Percentiles rank a stretch among this genome's conserved stretches.
Conservation (phyloP, 179 eudicot genomes). For the Silene vulgaris region DNA sequence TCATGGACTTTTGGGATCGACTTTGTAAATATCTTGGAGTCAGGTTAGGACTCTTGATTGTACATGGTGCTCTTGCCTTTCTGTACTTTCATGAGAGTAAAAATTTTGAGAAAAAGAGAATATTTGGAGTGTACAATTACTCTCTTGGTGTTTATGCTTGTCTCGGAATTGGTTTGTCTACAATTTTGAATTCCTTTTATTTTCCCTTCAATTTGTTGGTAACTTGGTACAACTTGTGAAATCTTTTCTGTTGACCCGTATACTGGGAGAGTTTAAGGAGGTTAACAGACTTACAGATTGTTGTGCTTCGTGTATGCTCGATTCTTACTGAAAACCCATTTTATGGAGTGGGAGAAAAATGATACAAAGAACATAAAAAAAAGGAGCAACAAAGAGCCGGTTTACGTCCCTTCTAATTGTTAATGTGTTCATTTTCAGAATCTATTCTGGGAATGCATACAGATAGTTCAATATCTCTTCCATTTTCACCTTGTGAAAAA, state of each 20-base stretch:
- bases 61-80: slow-evolving; percentile 30
- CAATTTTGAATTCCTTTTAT: neutral
- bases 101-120: neutral
- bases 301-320: no score
- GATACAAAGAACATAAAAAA: neutral
- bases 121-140: neutral
- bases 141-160: neutral
- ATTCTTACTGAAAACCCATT: neutral
- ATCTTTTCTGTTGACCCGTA: neutral
- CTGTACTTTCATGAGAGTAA: slow-evolving; percentile 26
- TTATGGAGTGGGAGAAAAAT: neutral
- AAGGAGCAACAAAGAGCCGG: neutral
- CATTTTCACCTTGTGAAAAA: neutral
- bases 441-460: neutral
- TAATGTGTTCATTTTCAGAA: neutral
- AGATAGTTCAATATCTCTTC: neutral
- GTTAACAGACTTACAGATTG: no score
- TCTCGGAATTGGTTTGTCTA: neutral
- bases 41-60: slow-evolving; percentile 59
- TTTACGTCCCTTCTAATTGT: neutral
- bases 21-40: slow-evolving; percentile 75
- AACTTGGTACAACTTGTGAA: no score
- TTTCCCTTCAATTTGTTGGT: neutral
- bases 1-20: slow-evolving; percentile 95
- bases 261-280: neutral